Conservation (phyloP, 202 grass and related monocot species). For the Dendrocalamus latiflorus region DNA sequence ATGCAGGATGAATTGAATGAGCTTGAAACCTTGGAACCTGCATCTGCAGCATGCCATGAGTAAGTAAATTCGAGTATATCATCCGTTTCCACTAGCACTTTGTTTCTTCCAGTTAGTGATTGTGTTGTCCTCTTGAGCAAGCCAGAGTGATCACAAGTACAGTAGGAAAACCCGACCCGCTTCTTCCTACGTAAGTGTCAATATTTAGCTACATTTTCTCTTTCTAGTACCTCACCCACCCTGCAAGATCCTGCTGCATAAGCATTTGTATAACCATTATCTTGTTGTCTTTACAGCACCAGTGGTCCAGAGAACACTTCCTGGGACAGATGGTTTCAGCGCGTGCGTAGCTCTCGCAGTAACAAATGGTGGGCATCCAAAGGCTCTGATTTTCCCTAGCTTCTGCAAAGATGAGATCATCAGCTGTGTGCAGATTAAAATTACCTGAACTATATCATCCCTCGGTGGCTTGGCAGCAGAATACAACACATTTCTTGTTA, state of each 20-base stretch:
- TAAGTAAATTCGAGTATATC: constrained; percentile 41
- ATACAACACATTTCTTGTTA: background rate
- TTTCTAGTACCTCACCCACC: background rate
- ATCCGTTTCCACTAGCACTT: background rate
- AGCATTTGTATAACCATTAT: background rate
- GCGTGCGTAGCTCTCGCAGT: constrained; percentile 74
- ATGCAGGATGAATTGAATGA: constrained; percentile 76
- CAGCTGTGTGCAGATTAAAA: constrained; percentile 38
- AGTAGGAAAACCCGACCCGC: constrained; percentile 77
- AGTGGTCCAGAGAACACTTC: constrained; percentile 78
- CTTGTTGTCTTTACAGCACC: constrained; percentile 41
- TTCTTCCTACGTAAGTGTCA: constrained; percentile 75
- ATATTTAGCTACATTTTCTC: background rate
- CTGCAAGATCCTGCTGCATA: background rate
- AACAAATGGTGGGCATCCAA: constrained; percentile 83
- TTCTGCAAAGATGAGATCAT: background rate
- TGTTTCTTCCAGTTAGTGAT: background rate
- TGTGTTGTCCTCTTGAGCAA: constrained; percentile 1
- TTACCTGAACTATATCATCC: background rate
- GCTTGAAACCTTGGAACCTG: constrained; percentile 73
- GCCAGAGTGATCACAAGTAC: constrained; percentile 67
- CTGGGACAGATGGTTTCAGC: constrained; percentile 95
- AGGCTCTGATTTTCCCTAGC: constrained; percentile 76
- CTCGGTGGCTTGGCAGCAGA: constrained; percentile 7
- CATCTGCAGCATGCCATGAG: constrained; percentile 79